phyloP scores from a whole-genome alignment of 495 filamentous ascomycete species.

The Stereocaulon alpinum region DNA sequence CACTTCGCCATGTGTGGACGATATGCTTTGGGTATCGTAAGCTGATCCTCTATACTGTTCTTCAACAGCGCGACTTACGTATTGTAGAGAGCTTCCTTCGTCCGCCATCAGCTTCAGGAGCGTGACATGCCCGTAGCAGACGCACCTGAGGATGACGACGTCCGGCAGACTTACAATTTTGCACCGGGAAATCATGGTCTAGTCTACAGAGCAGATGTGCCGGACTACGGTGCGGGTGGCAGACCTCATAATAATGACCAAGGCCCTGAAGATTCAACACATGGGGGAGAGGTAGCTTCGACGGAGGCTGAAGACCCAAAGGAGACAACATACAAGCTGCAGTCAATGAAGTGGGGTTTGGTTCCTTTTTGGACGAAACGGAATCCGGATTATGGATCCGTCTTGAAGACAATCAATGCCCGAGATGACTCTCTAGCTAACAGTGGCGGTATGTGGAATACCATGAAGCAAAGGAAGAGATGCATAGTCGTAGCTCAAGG shows the following conservation, averaged over 20 bases:
- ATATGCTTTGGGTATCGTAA: conserved; percentile 70
- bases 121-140: conserved; percentile 70
- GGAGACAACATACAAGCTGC: conserved; percentile 61
- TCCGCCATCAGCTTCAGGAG: conserved; percentile 60
- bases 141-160: conserved; percentile 60
- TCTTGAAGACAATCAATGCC: conserved; percentile 89
- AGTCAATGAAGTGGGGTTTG: conserved; percentile 89
- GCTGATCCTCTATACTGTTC: conserved; percentile 21
- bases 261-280: conserved; percentile 8
- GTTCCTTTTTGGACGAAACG: conserved; percentile 89
- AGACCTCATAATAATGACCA: conserved; percentile 24
- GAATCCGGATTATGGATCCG: conserved; percentile 60
- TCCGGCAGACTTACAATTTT: conserved; percentile 83
- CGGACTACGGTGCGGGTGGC: conserved; percentile 42
- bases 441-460: conserved; percentile 76
- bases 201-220: conserved; percentile 71
- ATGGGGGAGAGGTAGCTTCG: conserved; percentile 14
- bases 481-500: conserved; percentile 83
- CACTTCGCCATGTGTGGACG: conserved; percentile 63
- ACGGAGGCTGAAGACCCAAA: conserved; percentile 21
- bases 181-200: conserved; percentile 78
- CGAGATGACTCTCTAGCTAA: conserved; percentile 76
- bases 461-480: conserved; percentile 78
- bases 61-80: conserved; percentile 13
- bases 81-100: conserved; percentile 45